A percentile compares a stretch with the other conserved stretches of the same genome.
Conservation (phyloP, 306 rosid genomes). For the Sechiopsis laciniata region DNA sequence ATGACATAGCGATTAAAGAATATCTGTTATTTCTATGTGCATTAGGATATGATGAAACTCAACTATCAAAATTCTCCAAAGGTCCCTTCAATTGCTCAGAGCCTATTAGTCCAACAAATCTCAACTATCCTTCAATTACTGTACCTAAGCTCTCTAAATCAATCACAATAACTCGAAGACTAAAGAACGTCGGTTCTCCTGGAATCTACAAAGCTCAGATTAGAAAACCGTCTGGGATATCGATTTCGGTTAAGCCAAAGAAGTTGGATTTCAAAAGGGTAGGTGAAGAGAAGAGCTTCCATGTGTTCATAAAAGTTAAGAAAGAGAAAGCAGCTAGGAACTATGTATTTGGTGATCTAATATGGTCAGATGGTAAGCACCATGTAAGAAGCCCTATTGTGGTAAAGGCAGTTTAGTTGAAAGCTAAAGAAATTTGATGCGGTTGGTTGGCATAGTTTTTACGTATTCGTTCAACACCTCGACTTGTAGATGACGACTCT, state of each 20-base stretch:
- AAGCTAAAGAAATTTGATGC: background rate
- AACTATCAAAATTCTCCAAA: constrained; percentile 39
- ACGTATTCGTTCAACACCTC: background rate
- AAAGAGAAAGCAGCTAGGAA: constrained; percentile 29
- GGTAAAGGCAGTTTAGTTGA: constrained; percentile 40
- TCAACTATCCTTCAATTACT: constrained; percentile 79
- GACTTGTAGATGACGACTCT: background rate
- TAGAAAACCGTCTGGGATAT: constrained; percentile 43
- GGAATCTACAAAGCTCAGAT: constrained; percentile 47
- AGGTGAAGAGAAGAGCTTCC: constrained; percentile 63
- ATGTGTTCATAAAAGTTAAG: constrained; percentile 36
- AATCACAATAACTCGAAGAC: constrained; percentile 42
- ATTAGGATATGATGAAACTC: constrained; percentile 50
- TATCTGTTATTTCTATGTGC: constrained; percentile 66
- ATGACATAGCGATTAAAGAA: constrained; percentile 49
- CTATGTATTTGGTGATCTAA: constrained; percentile 61
- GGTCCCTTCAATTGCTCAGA: constrained; percentile 37
- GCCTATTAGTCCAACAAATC: constrained; percentile 39
- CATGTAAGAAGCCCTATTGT: constrained; percentile 69
- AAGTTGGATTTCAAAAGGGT: constrained; percentile 46
- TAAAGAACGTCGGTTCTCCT: constrained; percentile 72
- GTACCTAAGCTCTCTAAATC: constrained; percentile 58
- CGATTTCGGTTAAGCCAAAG: constrained; percentile 49
- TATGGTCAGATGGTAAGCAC: constrained; percentile 80
- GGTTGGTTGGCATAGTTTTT: background rate